phyloP scores from a whole-genome alignment of 345 rosid genomes.

The Syzygium aqueum region DNA sequence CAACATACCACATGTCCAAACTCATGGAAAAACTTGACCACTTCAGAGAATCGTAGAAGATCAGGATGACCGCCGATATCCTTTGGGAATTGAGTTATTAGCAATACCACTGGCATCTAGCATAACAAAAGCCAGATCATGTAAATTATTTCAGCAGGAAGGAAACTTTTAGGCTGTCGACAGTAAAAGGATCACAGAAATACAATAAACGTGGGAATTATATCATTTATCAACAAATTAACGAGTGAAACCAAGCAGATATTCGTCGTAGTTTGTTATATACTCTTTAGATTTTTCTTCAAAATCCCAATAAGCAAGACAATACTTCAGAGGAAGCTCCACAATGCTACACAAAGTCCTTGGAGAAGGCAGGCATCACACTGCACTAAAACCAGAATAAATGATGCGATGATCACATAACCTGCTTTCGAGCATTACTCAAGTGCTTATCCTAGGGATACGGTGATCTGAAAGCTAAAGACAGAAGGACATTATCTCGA shows the following conservation, averaged over 20 bases:
- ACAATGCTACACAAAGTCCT: background rate
- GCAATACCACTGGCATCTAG: constrained; percentile 69
- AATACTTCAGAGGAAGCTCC: background rate
- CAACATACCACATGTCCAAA: constrained; percentile 93
- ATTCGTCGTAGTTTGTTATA: background rate
- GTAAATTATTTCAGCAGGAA: background rate
- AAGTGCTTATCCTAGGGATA: background rate
- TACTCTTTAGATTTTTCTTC: background rate
- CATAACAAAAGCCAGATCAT: constrained; percentile 2
- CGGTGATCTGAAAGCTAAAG: background rate
- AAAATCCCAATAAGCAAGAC: background rate
- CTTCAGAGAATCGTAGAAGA: constrained; percentile 80
- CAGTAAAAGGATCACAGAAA: background rate
- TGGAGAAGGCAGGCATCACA: background rate
- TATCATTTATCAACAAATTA: background rate
- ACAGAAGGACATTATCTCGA: background rate
- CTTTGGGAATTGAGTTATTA: constrained; percentile 67
- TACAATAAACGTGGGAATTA: background rate
- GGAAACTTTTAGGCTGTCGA: background rate
- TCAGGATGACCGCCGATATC: constrained; percentile 26
- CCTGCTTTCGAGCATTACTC: background rate
- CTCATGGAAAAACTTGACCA: constrained; percentile 86
- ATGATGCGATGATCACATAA: background rate
- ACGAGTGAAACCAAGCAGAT: background rate
- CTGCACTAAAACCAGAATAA: background rate